Evolutionary conservation across 2,329 filamentous ascomycete genomes (phyloP), one percentile per base, ranked within the genome.

Genomic region (Botrytis byssoidea): DNA sequence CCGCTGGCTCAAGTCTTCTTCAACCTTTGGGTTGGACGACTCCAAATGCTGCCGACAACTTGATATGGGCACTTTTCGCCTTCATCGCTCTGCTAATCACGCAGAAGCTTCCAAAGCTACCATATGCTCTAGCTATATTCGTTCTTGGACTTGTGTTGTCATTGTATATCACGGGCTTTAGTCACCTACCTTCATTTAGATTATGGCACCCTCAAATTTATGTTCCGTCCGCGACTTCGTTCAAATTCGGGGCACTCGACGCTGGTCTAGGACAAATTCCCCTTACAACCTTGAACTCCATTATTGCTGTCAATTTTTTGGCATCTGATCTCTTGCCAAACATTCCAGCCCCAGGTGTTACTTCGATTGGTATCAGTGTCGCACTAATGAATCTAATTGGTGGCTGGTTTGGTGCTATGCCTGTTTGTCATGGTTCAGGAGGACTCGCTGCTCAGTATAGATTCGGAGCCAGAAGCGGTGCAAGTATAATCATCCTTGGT

Each of bases 371-470:
- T 1, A 81, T 95, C 74, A 97, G 93, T 72, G 93, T 98, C 6
- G 91, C 91, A 0, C 79, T 86, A 2, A 97, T 97, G 89, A 98
- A 98, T 81, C 84, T 98, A 5, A 82, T 92, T 1, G 92, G 92
- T 25, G 95, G 93, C 79, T 97, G 93, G 93, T 97, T 97, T 79
- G 95, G 95, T 66, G 92, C 92, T 8, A 98, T 98, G 96, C 96
- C 95, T 4, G 90, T 96, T 6, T 98, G 96, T 80, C 96, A 98
- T 81, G 95, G 95, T 8, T 94, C 94, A 0, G 95, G 95, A 3
- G 95, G 95, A 0, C 85, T 98, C 0, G 96, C 96, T 8, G 96
- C 92, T 0, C 95, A 98, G 81, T 93, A 94, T 81, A 90, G 94
- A 7, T 98, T 98, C 78, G 95, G 95, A 0, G 95, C 95, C 7